Conservation (phyloP, 805 yeast species). For the Sugiyamaella marilandica region DNA sequence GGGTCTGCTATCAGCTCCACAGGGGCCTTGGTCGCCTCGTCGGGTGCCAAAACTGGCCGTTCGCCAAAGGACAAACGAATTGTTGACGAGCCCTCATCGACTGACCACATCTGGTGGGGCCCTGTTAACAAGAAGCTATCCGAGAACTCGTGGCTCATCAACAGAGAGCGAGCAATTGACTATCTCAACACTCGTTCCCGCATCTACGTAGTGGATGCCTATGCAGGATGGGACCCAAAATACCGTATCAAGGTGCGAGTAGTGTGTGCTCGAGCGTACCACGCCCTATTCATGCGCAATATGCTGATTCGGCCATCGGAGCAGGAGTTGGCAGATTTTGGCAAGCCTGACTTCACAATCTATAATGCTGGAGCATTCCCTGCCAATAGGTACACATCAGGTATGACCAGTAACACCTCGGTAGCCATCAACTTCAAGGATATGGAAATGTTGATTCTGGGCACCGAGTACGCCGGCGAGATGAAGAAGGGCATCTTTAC, state of each 20-base stretch:
- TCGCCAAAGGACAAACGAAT: conserved; percentile 98
- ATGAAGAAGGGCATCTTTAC: conserved; percentile 99
- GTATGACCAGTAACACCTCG: conserved; percentile 94
- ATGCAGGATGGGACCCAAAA: conserved; percentile 98
- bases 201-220: conserved; percentile 92
- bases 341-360: conserved; percentile 96
- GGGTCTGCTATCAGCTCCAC: conserved; percentile 88
- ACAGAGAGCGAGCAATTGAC: conserved; percentile 94
- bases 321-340: conserved; percentile 82
- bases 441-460: conserved; percentile 98
- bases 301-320: conserved; percentile 94
- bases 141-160: conserved; percentile 90
- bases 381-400: conserved; percentile 91
- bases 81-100: conserved; percentile 87
- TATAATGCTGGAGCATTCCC: conserved; percentile 99
- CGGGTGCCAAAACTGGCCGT: conserved; percentile 95
- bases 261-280: conserved; percentile 97
- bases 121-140: conserved; percentile 95
- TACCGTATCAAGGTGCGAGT: conserved; percentile 94
- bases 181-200: conserved; percentile 93
- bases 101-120: conserved; percentile 95
- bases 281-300: conserved; percentile 95
- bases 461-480: conserved; percentile 99
- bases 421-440: conserved; percentile 94
- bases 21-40: conserved; percentile 93